phyloP scores from a whole-genome alignment of 2,329 filamentous ascomycete genomes.

The Aspergillus sp. region DNA sequence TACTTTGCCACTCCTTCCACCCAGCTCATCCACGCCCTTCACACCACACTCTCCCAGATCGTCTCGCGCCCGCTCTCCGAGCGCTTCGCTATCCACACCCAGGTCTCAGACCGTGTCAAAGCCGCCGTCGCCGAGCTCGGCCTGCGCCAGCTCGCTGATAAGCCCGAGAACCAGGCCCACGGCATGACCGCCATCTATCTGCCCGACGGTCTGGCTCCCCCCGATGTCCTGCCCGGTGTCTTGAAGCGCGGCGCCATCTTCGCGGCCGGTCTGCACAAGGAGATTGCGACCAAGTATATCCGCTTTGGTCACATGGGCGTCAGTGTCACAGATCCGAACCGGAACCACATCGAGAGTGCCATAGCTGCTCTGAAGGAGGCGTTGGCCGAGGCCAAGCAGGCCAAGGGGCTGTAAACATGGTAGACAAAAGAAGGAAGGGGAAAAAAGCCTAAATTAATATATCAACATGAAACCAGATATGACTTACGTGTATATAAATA shows the following conservation, averaged over 20 bases:
- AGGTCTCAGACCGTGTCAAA: slow-evolving; percentile 78
- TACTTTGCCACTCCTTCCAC: slow-evolving; percentile 97
- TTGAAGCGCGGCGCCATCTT: slow-evolving; percentile 85
- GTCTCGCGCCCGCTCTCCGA: slow-evolving; percentile 69
- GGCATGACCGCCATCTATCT: slow-evolving; percentile 98
- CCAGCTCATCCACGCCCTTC: slow-evolving; percentile 83
- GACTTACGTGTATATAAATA: too few relatives aligned
- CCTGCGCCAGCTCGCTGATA: slow-evolving; percentile 74
- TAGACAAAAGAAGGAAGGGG: background rate
- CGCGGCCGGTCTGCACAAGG: slow-evolving; percentile 90
- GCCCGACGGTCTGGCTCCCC: slow-evolving; percentile 70
- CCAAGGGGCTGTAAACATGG: slow-evolving; percentile 35
- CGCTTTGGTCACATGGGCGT: slow-evolving; percentile 98
- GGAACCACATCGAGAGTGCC: slow-evolving; percentile 76
- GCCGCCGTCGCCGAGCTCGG: slow-evolving; percentile 70
- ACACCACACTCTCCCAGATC: slow-evolving; percentile 82
- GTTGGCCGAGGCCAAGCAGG: slow-evolving; percentile 64
- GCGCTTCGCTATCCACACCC: slow-evolving; percentile 73
- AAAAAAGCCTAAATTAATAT: background rate
- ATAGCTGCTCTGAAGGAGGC: slow-evolving; percentile 67
- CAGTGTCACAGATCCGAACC: slow-evolving; percentile 70
- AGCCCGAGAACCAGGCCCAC: slow-evolving; percentile 86
- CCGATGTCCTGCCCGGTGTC: slow-evolving; percentile 77
- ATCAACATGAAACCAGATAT: too few relatives aligned
- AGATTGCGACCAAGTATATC: slow-evolving; percentile 87